phyloP scores from a whole-genome alignment of 352 stramenopile species.

The Globisporangium solare region DNA sequence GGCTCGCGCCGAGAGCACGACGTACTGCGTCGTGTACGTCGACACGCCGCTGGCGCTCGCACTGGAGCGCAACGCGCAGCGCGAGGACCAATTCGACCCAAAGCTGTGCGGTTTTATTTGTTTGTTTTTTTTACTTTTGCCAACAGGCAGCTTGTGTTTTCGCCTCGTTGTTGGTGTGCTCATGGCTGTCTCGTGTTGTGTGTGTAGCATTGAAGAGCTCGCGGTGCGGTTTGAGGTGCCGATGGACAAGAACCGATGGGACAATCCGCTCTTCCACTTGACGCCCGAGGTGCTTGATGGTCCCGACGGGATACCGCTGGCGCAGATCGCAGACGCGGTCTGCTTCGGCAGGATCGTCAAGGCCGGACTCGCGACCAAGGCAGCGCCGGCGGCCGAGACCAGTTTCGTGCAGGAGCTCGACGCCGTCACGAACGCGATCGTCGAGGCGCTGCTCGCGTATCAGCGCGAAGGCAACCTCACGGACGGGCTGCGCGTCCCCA shows the following conservation, averaged over 20 bases:
- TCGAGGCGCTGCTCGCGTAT: conserved; percentile 52
- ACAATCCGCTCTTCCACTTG: conserved; percentile 83
- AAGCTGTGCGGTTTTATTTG: conserved; percentile 58
- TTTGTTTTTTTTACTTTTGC: no score
- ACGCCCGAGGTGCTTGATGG: conserved; percentile 35
- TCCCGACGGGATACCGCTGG: conserved; percentile 33
- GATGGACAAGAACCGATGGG: conserved; percentile 92
- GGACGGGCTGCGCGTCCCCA: conserved; percentile 39
- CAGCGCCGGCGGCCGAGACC: conserved; percentile 48
- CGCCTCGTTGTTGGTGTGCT: neutral
- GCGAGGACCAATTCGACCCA: conserved; percentile 32
- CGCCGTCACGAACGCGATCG: conserved; percentile 42
- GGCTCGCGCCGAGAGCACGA: conserved; percentile 86
- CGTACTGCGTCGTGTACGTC: conserved; percentile 87
- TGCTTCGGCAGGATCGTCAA: conserved; percentile 63
- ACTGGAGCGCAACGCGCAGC: conserved; percentile 45
- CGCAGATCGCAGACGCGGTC: conserved; percentile 50
- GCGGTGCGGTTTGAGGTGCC: conserved; percentile 88
- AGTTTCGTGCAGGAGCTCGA: conserved; percentile 77
- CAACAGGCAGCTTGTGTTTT: neutral
- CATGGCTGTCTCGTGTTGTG: neutral
- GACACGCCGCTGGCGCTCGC: conserved; percentile 60
- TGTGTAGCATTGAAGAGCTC: conserved; percentile 76
- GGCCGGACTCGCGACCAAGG: conserved; percentile 61
- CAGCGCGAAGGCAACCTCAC: conserved; percentile 63